Base-by-base conservation (phyloP, 164 flowering plant species). In the Chloranthus sessilifolius region DNA sequence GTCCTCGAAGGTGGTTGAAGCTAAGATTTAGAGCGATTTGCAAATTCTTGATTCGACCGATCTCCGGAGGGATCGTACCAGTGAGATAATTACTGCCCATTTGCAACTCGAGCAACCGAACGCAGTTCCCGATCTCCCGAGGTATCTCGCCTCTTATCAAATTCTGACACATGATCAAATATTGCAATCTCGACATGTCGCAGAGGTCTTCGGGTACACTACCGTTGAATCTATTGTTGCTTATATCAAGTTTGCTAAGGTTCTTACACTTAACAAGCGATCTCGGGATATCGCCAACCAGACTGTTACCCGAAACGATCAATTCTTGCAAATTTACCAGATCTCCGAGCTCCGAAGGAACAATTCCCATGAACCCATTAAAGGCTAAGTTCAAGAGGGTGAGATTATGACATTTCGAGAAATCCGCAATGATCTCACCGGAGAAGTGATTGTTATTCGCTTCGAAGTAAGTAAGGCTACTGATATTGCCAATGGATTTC, bases 171-270 rank as follows among this genome's bases (percentile, higher is more conserved):
- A 94, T 51, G 14, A 80, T 56, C 62, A 94, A 65, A 69, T 72
- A 88, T 62, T 89, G 97, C 69, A 94, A 55, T 45, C 82, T 75
- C 4, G 96, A 66, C 23, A 74, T 67, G 63, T 70, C 68, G 66
- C 99, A 88, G 25, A 89, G 62, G 27, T 80, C 77, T 40, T 46
- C 50, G 2, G 99, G 96, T 43, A 94, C 72, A 23, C 79, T 75
- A 1, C 99, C 97, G 55, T 94, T 87, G 56, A 94, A 76, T 65
- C 88, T 70, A 64, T 94, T 89, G 49, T 65, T 78, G 70, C 90
- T 84, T 12, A 87, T 64, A 61, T 94, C 97, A 19, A 94, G 82
- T 82, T 88, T 94, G 74, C 78, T 88, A 27, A 94, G 92, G 74
- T 72, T 88, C 70, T 64, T 86, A 63, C 79, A 76, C 25, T 61